Conservation (phyloP, 257 asterid species). For the Cinchona pubescens region DNA sequence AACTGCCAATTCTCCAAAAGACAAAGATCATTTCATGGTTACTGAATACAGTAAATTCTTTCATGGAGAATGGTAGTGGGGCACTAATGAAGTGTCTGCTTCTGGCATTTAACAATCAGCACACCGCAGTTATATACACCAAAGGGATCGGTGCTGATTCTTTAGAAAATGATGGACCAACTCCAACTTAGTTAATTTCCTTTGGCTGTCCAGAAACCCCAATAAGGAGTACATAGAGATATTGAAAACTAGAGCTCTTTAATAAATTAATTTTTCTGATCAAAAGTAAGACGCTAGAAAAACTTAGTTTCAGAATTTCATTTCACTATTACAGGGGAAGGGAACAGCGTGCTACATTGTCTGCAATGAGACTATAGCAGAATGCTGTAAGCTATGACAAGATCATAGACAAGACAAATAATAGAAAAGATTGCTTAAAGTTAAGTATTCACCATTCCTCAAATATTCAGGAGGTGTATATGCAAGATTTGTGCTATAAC, state of each 20-base stretch:
- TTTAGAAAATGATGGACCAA: not conserved
- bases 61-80: not conserved
- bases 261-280: not conserved
- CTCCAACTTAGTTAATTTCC: not conserved
- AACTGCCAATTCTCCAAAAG: not conserved
- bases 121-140: not conserved
- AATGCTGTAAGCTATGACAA: not conserved
- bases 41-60: not conserved
- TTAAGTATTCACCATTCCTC: constrained; percentile 66
- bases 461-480: constrained; percentile 97
- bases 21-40: not conserved
- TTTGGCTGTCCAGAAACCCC: not conserved
- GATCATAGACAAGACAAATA: not conserved
- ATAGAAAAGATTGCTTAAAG: not conserved
- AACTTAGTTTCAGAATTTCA: not conserved
- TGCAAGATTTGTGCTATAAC: constrained; percentile 98
- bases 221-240: not conserved
- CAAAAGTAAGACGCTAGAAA: not conserved
- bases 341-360: not conserved
- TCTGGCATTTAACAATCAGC: not conserved
- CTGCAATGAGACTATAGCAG: not conserved
- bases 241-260: not conserved
- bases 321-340: not conserved
- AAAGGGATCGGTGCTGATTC: not conserved
- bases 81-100: not conserved